phyloP scores from a whole-genome alignment of 1,139 yeast species.

The Pichia terricola region DNA sequence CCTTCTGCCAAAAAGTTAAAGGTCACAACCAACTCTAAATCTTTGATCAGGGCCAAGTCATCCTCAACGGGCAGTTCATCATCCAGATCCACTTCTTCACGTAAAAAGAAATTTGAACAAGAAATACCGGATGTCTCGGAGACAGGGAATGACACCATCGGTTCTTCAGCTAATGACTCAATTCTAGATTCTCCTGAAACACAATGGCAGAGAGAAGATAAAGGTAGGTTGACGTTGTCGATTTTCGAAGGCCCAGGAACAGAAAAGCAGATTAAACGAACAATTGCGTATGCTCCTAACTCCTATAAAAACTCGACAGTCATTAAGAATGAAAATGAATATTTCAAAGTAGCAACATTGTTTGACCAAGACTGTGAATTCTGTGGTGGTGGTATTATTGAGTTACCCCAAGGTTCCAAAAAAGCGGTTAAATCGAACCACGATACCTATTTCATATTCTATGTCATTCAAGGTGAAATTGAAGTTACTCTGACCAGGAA shows the following conservation, averaged over 20 bases:
- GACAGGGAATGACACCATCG: no score
- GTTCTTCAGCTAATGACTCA: no score
- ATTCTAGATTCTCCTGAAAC: no score
- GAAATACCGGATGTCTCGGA: no score
- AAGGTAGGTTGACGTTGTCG: slow-evolving; percentile 31
- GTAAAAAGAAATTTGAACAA: no score
- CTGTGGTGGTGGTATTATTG: slow-evolving; percentile 70
- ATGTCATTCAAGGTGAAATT: slow-evolving; percentile 59
- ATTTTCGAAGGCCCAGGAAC: slow-evolving; percentile 47
- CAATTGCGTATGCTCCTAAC: slow-evolving; percentile 67
- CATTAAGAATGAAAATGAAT: slow-evolving; percentile 40
- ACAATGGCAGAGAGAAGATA: slow-evolving; percentile 44
- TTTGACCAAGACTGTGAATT: slow-evolving; percentile 59
- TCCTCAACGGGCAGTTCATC: no score
- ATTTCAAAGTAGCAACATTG: slow-evolving; percentile 54
- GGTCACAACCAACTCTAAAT: no score
- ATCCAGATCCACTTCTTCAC: no score
- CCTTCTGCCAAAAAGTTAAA: background rate
- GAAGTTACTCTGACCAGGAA: slow-evolving; percentile 58
- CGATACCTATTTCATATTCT: slow-evolving; percentile 63
- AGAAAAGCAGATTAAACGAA: slow-evolving; percentile 34
- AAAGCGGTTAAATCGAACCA: slow-evolving; percentile 59
- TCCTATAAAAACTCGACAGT: slow-evolving; percentile 38
- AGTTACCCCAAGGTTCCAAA: slow-evolving; percentile 53
- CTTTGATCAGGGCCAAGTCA: no score